phyloP scores from a whole-genome alignment of 106 monocot genomes.

The Posidonia australis region DNA sequence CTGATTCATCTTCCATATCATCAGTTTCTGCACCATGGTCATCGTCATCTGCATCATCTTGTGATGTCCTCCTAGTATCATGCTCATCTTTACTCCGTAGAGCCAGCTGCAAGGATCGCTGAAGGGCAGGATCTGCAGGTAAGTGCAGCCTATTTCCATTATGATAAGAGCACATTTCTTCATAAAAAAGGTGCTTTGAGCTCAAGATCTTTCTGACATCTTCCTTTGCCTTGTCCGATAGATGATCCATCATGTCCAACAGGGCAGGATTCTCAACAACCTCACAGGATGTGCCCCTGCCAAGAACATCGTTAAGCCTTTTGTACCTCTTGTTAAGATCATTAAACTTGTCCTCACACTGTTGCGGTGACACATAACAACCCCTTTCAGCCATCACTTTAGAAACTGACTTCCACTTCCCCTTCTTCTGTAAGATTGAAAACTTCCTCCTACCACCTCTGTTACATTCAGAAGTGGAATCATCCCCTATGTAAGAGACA shows the following conservation, averaged over 20 bases:
- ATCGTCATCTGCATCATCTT: conserved; percentile 39
- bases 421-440: conserved; percentile 63
- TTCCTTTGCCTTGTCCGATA: conserved; percentile 71
- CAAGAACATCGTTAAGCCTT: conserved; percentile 75
- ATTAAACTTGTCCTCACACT: conserved; percentile 97
- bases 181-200: conserved; percentile 91
- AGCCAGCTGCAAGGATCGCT: conserved; percentile 45
- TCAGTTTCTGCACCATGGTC: conserved; percentile 36
- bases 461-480: conserved; percentile 27
- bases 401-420: conserved; percentile 82
- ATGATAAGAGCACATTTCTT: conserved; percentile 95
- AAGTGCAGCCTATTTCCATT: conserved; percentile 62
- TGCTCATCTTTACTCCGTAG: conserved; percentile 46
- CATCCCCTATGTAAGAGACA: conserved; percentile 72
- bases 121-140: conserved; percentile 55
- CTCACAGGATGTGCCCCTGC: conserved; percentile 76
- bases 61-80: conserved; percentile 17
- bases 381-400: conserved; percentile 73
- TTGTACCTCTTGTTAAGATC: conserved; percentile 95
- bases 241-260: conserved; percentile 51
- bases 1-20: conserved; percentile 37
- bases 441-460: conserved; percentile 34
- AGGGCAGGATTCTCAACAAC: conserved; percentile 74
- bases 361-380: conserved; percentile 77
- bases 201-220: conserved; percentile 79